Base-by-base conservation (phyloP, 2,329 filamentous ascomycete species). In the Stagonosporopsis cucurbitacearum region DNA sequence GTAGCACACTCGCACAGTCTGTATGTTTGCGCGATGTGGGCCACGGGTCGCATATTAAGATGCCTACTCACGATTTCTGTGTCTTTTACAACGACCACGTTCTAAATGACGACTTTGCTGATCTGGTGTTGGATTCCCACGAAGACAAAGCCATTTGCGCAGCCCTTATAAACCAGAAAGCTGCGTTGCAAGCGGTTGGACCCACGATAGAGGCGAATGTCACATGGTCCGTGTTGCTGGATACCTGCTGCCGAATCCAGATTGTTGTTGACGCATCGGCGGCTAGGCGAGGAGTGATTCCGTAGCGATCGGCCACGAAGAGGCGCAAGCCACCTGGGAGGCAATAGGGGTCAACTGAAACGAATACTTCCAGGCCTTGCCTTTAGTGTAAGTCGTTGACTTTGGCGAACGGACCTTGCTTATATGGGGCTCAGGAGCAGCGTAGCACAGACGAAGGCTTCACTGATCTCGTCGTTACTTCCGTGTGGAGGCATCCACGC, bases 181-280 rank as follows among this genome's bases (percentile, higher is more conserved):
- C 19, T 13, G 22, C 43, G 9, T 22, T 33, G 22, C 15, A 26
- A 8, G 43, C 43, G 7, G 32, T 46, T 12, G 20, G 43, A 13
- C 30, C 32, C 15, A 46, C 32, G 7, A 26, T 36, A 5, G 79
- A 81, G 50, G 80, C 78, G 30, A 67, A 76, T 0, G 71, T 80
- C 0, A 79, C 77, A 56, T 81, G 78, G 78, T 82, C 81, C 54
- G 69, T 79, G 1, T 72, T 73, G 37, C 56, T 81, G 46, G 80
- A 81, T 37, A 79, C 77, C 36, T 80, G 77, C 62, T 81, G 79
- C 63, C 72, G 80, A 45, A 72, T 74, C 15, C 80, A 82, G 62
- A 59, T 82, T 12, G 30, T 48, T 32, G 50, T 43, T 19, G 50
- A 52, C 26, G 50, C 33, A 25, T 22, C 50, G 22, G 41, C 41